Evolutionary conservation across 1,139 yeast genomes (phyloP).

Genomic region (Suzukiozyma palmioleophila): DNA sequence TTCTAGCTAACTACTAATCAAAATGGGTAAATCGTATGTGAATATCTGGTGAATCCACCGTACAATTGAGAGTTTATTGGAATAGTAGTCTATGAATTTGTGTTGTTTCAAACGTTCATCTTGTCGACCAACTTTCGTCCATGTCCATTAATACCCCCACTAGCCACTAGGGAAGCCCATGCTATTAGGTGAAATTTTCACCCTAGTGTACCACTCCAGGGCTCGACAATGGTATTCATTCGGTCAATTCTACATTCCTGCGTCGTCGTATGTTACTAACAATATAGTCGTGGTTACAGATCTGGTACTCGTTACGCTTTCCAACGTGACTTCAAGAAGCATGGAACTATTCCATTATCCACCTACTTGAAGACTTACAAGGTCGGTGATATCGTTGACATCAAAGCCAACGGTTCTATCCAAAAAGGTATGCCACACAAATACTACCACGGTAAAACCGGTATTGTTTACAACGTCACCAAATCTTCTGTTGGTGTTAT

Average conservation of each 20-base stretch:
- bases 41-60: too few relatives aligned
- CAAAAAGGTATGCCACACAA: constrained; percentile 99
- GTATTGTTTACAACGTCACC: constrained; percentile 98
- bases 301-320: constrained; percentile 99
- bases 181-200: too few relatives aligned
- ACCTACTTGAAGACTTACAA: constrained; percentile 96
- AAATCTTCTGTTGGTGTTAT: constrained; percentile 97
- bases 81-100: too few relatives aligned
- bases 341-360: constrained; percentile 91
- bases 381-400: constrained; percentile 99
- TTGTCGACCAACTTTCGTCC: too few relatives aligned
- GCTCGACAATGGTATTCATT: too few relatives aligned
- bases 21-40: neutral
- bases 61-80: too few relatives aligned
- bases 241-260: too few relatives aligned
- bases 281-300: constrained; percentile 70
- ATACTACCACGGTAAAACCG: constrained; percentile 99
- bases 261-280: neutral
- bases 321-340: constrained; percentile 99
- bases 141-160: too few relatives aligned
- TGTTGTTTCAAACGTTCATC: too few relatives aligned
- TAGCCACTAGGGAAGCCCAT: too few relatives aligned
- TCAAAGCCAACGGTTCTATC: constrained; percentile 98
- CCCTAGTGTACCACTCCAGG: too few relatives aligned
- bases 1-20: neutral